A percentile compares a stretch with the other conserved stretches of the same genome.
These are phyloP conservation scores for Aspergillus floridensis DNA, from an alignment of 2,329 filamentous ascomycete species.

Conservation along the genomic window DNA sequence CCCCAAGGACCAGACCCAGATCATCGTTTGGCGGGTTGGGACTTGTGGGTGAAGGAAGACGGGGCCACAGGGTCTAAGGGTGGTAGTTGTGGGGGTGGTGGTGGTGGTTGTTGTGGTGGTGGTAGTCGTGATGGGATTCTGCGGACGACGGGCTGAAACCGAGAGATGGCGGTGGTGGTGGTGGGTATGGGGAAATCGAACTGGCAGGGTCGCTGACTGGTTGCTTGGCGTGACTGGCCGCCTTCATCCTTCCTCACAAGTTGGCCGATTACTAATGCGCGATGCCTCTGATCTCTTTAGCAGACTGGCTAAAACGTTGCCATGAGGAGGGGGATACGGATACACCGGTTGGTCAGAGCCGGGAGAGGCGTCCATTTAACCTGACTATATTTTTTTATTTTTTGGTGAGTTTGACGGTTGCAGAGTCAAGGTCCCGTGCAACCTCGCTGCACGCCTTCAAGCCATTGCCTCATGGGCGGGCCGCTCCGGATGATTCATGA, in stretches of 20 bases:
- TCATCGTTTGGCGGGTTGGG: constrained; percentile 32
- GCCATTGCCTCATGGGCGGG: too few species aligned
- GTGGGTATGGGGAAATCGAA: constrained; percentile 31
- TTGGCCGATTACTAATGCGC: constrained; percentile 16
- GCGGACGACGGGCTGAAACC: neutral
- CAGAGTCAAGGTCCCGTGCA: too few species aligned
- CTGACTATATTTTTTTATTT: too few species aligned
- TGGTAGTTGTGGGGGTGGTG: neutral
- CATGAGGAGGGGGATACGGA: too few species aligned
- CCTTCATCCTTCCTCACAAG: constrained; percentile 4
- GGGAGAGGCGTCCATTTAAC: too few species aligned
- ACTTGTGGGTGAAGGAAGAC: constrained; percentile 7
- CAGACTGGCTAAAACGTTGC: too few species aligned
- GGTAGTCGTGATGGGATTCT: neutral
- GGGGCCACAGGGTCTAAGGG: constrained; percentile 3
- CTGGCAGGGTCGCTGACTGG: constrained; percentile 22
- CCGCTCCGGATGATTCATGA: too few species aligned
- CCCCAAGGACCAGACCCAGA: constrained; percentile 30
- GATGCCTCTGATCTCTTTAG: too few species aligned
- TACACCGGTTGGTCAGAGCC: too few species aligned
- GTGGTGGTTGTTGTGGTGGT: constrained; percentile 11
- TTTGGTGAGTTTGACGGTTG: too few species aligned
- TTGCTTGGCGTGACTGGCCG: constrained; percentile 27
- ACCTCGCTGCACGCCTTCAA: too few species aligned
- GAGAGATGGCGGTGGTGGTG: neutral